phyloP scores from a whole-genome alignment of 495 filamentous ascomycete genomes.

The Evansstolkia leycettana region DNA sequence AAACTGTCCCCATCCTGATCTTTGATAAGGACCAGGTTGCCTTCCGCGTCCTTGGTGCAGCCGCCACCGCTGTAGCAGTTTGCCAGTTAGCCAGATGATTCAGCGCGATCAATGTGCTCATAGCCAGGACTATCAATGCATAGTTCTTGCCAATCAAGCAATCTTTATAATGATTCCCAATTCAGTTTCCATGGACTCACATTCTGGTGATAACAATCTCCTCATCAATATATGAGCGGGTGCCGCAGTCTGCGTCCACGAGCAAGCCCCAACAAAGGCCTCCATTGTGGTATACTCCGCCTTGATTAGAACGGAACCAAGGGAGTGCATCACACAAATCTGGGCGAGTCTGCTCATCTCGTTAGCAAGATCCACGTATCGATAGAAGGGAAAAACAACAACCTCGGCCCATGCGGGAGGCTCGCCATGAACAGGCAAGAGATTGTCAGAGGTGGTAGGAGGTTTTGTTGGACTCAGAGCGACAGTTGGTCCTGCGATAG shows the following conservation, averaged over 20 bases:
- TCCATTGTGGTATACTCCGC: slow-evolving; percentile 39
- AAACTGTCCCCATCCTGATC: slow-evolving; percentile 27
- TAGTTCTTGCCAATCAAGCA: too few species aligned
- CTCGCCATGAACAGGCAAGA: slow-evolving; percentile 18
- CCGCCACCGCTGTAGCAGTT: slow-evolving; percentile 38
- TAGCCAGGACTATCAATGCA: background rate
- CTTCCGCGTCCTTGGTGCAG: slow-evolving; percentile 21
- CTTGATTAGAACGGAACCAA: slow-evolving; percentile 54
- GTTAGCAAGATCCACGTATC: slow-evolving; percentile 1
- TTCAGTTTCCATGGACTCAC: slow-evolving; percentile 35
- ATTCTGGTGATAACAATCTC: slow-evolving; percentile 54
- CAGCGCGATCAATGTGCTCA: background rate
- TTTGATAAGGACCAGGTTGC: slow-evolving; percentile 26
- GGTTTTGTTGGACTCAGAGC: too few species aligned
- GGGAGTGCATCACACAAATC: slow-evolving; percentile 54
- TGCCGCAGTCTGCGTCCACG: slow-evolving; percentile 43
- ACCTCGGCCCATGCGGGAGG: slow-evolving; percentile 49
- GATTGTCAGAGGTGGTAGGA: too few species aligned
- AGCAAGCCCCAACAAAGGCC: slow-evolving; percentile 44
- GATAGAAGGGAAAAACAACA: background rate
- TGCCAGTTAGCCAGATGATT: background rate
- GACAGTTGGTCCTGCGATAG: too few species aligned
- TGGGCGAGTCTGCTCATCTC: slow-evolving; percentile 30
- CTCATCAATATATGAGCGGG: slow-evolving; percentile 45
- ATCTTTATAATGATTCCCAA: too few species aligned